Evolutionary conservation across 305 asterid species (phyloP).

Genomic region (Solanum hybrid): DNA sequence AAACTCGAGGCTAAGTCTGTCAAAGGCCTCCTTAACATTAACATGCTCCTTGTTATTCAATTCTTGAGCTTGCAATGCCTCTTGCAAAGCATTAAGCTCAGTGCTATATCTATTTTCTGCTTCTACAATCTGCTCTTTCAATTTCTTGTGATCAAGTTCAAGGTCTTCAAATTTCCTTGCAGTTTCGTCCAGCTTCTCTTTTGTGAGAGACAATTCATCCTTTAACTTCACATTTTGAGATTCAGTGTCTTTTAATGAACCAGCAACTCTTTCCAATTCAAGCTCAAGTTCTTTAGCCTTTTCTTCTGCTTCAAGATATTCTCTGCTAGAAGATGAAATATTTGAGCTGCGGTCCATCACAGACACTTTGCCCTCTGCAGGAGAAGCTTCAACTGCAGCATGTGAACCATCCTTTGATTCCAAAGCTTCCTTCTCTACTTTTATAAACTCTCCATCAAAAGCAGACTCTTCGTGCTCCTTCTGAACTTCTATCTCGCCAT

Average conservation of each 20-base stretch:
- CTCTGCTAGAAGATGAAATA: constrained; percentile 33
- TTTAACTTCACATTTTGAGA: constrained; percentile 42
- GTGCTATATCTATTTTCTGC: constrained; percentile 37
- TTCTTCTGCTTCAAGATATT: constrained; percentile 66
- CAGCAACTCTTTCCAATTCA: constrained; percentile 47
- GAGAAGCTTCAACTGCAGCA: constrained; percentile 28
- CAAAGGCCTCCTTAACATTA: constrained; percentile 47
- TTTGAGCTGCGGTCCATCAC: constrained; percentile 10
- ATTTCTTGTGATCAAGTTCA: constrained; percentile 39
- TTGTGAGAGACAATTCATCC: constrained; percentile 46
- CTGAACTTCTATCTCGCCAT: constrained; percentile 24
- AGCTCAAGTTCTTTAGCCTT: constrained; percentile 54
- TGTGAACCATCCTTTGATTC: constrained; percentile 12
- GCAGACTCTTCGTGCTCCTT: constrained; percentile 43
- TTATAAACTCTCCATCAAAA: constrained; percentile 72
- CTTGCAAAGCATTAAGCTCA: constrained; percentile 50
- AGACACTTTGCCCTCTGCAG: constrained; percentile 16
- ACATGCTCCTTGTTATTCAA: constrained; percentile 42
- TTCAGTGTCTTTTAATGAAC: constrained; percentile 49
- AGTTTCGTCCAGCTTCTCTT: constrained; percentile 37
- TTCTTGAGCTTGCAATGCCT: constrained; percentile 45
- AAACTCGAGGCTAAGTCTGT: constrained; percentile 47
- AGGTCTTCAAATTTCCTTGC: constrained; percentile 37
- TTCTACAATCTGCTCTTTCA: constrained; percentile 41
- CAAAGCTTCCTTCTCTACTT: constrained; percentile 68